Percentiles rank a stretch among this genome's conserved stretches.
Conservation (phyloP, 2,329 filamentous ascomycete species). For the Teratosphaeria destructans region DNA sequence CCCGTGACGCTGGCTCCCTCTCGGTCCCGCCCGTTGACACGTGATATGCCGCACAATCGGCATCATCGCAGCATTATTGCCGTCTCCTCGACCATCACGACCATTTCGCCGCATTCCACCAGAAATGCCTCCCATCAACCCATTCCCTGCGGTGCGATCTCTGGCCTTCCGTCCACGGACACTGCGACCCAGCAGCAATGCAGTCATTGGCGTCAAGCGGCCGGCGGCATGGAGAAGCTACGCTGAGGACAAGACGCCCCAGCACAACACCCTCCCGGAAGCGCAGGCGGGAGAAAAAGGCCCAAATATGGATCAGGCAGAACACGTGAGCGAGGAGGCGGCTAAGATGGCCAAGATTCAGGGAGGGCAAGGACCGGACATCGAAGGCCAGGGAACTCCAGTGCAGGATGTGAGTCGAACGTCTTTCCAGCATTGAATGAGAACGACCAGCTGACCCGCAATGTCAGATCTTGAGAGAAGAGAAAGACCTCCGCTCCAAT, state of each 20-base stretch:
- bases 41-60: neutral
- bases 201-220: constrained; percentile 12
- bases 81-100: neutral
- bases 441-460: neutral
- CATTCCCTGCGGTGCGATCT: constrained; percentile 1
- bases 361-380: constrained; percentile 48
- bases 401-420: constrained; percentile 48
- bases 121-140: neutral
- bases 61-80: neutral
- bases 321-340: constrained; percentile 56
- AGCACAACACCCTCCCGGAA: constrained; percentile 18
- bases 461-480: constrained; percentile 51
- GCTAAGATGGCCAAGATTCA: constrained; percentile 49
- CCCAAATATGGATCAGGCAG: constrained; percentile 44
- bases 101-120: neutral
- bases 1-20: neutral
- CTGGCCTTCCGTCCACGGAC: constrained; percentile 5
- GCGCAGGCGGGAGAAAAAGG: constrained; percentile 21
- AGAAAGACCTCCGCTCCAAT: constrained; percentile 50
- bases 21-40: neutral
- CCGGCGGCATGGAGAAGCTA: constrained; percentile 11
- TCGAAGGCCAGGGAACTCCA: constrained; percentile 52
- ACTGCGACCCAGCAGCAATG: constrained; percentile 13
- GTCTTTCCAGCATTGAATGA: neutral
- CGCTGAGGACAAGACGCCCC: constrained; percentile 14